phyloP scores from a whole-genome alignment of 768 basidiomycete species.

The Boletellus emodensis region DNA sequence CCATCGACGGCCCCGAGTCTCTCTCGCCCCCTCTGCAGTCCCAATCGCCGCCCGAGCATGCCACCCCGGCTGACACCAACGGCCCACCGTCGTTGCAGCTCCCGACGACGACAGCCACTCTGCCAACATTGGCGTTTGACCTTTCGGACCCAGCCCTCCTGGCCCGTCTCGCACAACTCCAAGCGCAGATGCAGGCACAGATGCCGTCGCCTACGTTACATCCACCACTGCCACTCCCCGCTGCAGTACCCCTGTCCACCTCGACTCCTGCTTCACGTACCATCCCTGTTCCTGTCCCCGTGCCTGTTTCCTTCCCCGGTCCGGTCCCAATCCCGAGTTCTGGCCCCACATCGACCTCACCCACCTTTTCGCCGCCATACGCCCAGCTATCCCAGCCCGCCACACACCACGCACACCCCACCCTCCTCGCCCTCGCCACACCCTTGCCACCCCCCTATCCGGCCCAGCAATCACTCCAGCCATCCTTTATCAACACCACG shows the following conservation, averaged over 20 bases:
- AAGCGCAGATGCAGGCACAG: conserved; percentile 16
- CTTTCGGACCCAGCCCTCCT: conserved; percentile 22
- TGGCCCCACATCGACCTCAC: neutral
- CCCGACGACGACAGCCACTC: neutral
- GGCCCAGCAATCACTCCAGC: neutral
- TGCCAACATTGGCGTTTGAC: conserved; percentile 12
- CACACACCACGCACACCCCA: conserved; percentile 12
- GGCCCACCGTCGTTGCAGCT: neutral
- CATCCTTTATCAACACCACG: neutral
- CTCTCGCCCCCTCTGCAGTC: neutral
- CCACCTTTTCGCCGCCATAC: neutral
- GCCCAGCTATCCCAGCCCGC: neutral
- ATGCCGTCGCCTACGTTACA: neutral
- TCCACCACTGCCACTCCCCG: conserved; percentile 1
- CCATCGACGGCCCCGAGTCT: neutral
- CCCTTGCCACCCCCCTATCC: neutral
- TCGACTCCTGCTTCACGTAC: neutral
- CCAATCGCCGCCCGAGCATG: neutral
- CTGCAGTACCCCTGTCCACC: neutral
- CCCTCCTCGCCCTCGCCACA: neutral
- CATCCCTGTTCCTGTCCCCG: neutral
- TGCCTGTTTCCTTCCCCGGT: neutral
- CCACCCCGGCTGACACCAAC: neutral
- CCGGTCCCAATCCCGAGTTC: neutral
- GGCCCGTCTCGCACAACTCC: conserved; percentile 23